Base-by-base conservation (phyloP, 768 basidiomycete genomes). In the Gloeostereum incarnatum region DNA sequence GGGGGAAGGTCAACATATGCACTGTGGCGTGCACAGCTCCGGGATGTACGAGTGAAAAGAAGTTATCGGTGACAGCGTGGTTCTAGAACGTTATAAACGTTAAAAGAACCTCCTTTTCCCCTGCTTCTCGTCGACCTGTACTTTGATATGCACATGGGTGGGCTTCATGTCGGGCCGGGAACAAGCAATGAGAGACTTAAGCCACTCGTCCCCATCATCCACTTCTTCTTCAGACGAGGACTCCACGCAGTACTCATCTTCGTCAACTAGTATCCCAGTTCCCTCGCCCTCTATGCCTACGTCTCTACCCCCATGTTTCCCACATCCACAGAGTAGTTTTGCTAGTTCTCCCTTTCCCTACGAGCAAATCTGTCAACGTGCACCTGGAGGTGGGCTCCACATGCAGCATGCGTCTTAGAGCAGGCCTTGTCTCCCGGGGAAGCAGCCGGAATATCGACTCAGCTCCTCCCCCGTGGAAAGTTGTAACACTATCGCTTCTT, bases 361-460 rank as follows among this genome's bases (percentile, higher is more conserved):
- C 80, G 36, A 98, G 69, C 35, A 99, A 61, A 55, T 97, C 91
- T 8, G 89, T 85, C 40, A 99, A 73, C 20, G 96, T 97, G 56
- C 91, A 94, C 27, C 96, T 80, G 34, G 81, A 76, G 13, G 72
- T 65, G 3, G 94, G 88, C 53, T 98, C 94, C 34, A 97, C 75
- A 49, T 78, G 81, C 49, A 99, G 68, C 96, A 99, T 99, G 38
- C 92, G 76, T 42, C 90, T 84, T 43, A 99, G 71, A 10, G 86
- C 89, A 5, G 81, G 72, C 27, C 96, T 76, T 10, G 90, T 79
- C 62, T 99, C 94, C 38, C 96, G 81, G 2, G 96, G 96, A 17
- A 99, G 71, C 7, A 98, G 69, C 14, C 94, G 79, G 70, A 99
- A 98, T 52, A 99, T 96, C 6, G 90, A 92, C 56, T 98, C 94